These are phyloP conservation scores for Aureobasidium sp. DNA, from an alignment of 2,329 filamentous ascomycete species.

Conservation along the genomic window DNA sequence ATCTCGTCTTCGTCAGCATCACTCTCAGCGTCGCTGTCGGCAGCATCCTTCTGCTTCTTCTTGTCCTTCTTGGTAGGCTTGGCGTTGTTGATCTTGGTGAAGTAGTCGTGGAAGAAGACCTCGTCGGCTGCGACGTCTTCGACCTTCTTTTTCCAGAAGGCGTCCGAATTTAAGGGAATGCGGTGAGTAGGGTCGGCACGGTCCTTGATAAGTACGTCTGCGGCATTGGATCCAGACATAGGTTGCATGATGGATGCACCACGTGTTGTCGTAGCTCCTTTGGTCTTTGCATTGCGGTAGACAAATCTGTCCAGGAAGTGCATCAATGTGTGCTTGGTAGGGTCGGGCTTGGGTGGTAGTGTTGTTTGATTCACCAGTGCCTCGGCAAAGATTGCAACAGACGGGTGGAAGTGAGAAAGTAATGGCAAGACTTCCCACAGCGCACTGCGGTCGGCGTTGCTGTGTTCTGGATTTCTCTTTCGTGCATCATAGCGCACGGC, in stretches of 20 bases:
- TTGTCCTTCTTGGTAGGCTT: slow-evolving; percentile 51
- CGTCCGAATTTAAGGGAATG: slow-evolving; percentile 71
- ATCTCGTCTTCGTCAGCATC: slow-evolving; percentile 59
- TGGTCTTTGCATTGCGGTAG: slow-evolving; percentile 85
- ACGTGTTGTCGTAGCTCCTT: slow-evolving; percentile 49
- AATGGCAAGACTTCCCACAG: slow-evolving; percentile 87
- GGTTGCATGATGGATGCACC: slow-evolving; percentile 97
- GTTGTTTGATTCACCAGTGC: slow-evolving; percentile 62
- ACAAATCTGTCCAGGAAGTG: slow-evolving; percentile 97
- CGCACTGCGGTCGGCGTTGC: slow-evolving; percentile 87
- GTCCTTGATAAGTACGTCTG: slow-evolving; percentile 54
- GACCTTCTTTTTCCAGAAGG: slow-evolving; percentile 87
- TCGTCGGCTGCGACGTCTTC: slow-evolving; percentile 85
- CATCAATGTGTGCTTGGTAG: slow-evolving; percentile 82
- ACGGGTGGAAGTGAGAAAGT: slow-evolving; percentile 81
- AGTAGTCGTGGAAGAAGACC: slow-evolving; percentile 98
- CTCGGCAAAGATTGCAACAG: slow-evolving; percentile 75
- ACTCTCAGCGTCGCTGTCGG: slow-evolving; percentile 37
- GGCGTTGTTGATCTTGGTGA: slow-evolving; percentile 57
- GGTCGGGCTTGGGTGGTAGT: slow-evolving; percentile 79
- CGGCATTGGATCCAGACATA: slow-evolving; percentile 56
- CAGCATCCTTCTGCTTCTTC: slow-evolving; percentile 40
- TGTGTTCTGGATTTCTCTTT: slow-evolving; percentile 85
- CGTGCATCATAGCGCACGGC: slow-evolving; percentile 64
- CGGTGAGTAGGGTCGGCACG: slow-evolving; percentile 52